Conservation (phyloP, 768 basidiomycete species). For the Suillus fuscotomentosus region DNA sequence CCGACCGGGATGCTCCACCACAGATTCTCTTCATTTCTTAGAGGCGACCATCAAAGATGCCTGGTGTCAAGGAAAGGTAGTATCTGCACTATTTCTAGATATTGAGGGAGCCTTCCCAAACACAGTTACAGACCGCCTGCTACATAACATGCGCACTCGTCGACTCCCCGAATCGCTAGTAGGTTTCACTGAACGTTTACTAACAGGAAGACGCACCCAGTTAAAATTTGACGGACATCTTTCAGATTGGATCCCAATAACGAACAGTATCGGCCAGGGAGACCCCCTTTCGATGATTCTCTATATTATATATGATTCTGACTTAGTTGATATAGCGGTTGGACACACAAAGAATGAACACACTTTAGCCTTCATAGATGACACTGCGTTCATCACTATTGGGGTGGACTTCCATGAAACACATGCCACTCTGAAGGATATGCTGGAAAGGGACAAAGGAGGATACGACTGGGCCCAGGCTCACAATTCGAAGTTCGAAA, state of each 20-base stretch:
- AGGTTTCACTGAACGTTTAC: constrained; percentile 11
- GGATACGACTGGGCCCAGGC: constrained; percentile 12
- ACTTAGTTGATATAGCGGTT: background rate
- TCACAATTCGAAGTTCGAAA: constrained; percentile 24
- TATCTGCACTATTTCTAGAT: constrained; percentile 38
- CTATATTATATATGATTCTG: constrained; percentile 23
- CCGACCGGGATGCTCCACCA: constrained; percentile 35
- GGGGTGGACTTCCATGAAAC: constrained; percentile 22
- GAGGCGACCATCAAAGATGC: constrained; percentile 34
- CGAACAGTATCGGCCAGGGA: constrained; percentile 29
- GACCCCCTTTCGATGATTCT: constrained; percentile 7
- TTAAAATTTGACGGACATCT: background rate
- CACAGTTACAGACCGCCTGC: constrained; percentile 26
- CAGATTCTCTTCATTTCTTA: constrained; percentile 34
- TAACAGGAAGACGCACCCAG: constrained; percentile 4
- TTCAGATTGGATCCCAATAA: background rate
- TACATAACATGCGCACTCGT: constrained; percentile 26
- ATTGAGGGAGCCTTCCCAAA: constrained; percentile 44
- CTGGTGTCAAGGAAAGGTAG: constrained; percentile 36
- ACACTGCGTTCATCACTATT: constrained; percentile 23
- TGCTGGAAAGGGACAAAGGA: constrained; percentile 23
- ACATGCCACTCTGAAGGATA: constrained; percentile 15
- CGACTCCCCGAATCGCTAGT: constrained; percentile 21
- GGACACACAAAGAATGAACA: constrained; percentile 6
- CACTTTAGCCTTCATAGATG: constrained; percentile 29